These are phyloP conservation scores for Bipolaris victoriae DNA, from an alignment of 2,329 filamentous ascomycete genomes.

Conservation along the genomic window DNA sequence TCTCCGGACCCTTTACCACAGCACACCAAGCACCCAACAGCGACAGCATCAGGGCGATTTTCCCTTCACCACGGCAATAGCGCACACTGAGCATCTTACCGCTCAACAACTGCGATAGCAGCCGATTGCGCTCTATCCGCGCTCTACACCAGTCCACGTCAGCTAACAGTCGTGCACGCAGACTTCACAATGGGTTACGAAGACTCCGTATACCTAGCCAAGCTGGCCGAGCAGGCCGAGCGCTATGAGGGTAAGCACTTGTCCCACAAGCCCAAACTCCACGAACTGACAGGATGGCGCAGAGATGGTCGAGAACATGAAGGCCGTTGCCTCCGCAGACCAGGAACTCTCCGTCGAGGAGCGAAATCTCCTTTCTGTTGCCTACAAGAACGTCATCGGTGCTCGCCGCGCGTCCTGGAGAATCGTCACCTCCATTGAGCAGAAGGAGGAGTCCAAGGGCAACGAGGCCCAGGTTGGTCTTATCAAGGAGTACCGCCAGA, in stretches of 20 bases:
- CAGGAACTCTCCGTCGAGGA: constrained; percentile 78
- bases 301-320: constrained; percentile 99
- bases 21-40: not conserved
- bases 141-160: constrained; percentile 15
- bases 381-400: constrained; percentile 99
- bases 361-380: constrained; percentile 95
- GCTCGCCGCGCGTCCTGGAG: constrained; percentile 96
- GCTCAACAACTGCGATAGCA: constrained; percentile 21
- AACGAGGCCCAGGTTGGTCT: constrained; percentile 86
- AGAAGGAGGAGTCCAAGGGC: constrained; percentile 99
- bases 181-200: constrained; percentile 89
- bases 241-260: constrained; percentile 86
- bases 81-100: constrained; percentile 29
- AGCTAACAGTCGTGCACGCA: constrained; percentile 34
- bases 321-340: constrained; percentile 87
- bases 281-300: constrained; percentile 35
- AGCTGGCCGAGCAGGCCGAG: constrained; percentile 99
- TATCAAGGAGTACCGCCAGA: constrained; percentile 98
- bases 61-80: constrained; percentile 13
- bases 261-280: constrained; percentile 3
- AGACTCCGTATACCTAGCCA: constrained; percentile 99
- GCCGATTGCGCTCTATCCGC: constrained; percentile 21
- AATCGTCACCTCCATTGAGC: constrained; percentile 98
- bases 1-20: constrained; percentile 1
- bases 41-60: constrained; percentile 11